Percentiles rank a stretch among this genome's conserved stretches.
These are phyloP conservation scores for Protea cynaroides DNA, from an alignment of 164 flowering plant species.

Conservation along the genomic window DNA sequence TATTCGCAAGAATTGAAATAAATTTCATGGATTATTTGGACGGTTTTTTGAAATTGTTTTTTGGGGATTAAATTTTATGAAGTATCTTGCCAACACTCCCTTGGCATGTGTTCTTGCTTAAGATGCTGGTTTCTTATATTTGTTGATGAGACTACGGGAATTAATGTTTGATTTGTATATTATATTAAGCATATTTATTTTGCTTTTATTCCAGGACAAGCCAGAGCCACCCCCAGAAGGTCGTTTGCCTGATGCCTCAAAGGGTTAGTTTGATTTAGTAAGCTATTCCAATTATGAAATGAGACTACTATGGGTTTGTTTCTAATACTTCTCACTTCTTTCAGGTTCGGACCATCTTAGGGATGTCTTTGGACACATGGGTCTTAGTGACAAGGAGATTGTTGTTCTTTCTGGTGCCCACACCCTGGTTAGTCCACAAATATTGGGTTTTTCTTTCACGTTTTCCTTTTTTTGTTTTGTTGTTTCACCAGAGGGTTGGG, in stretches of 20 bases:
- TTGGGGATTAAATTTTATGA: no score
- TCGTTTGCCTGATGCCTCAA: slow-evolving; percentile 92
- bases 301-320: no score
- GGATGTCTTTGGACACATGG: slow-evolving; percentile 48
- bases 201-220: slow-evolving; percentile 57
- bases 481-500: neutral
- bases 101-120: no score
- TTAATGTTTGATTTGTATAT: no score
- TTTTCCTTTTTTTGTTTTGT: neutral
- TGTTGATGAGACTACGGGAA: no score
- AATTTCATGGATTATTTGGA: no score
- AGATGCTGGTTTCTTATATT: no score
- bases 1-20: no score
- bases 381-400: slow-evolving; percentile 47
- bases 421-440: slow-evolving; percentile 30
- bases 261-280: slow-evolving; percentile 40
- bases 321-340: neutral
- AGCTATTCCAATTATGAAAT: neutral
- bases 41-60: no score
- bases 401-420: slow-evolving; percentile 62
- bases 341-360: slow-evolving; percentile 54
- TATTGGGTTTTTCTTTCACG: no score
- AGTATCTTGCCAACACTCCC: no score
- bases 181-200: no score
- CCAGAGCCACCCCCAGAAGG: slow-evolving; percentile 78